Percentiles rank a stretch among this genome's conserved stretches.
Evolutionary conservation across 306 rosid species (phyloP).

Genomic region (Mimosa bimucronata): DNA sequence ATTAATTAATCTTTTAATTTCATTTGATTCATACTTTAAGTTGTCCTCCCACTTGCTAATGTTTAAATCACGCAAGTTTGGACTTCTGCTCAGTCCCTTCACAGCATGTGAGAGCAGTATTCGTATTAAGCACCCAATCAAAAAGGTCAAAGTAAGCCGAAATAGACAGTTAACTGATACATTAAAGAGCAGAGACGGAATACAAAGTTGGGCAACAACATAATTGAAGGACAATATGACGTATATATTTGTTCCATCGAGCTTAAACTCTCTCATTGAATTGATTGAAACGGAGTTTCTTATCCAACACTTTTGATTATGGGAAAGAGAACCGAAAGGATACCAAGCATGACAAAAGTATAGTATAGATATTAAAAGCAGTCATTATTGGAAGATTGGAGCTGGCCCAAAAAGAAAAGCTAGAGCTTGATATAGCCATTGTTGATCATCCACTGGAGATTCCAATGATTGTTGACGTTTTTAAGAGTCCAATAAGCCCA

Average conservation of each 20-base stretch:
- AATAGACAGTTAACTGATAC: neutral
- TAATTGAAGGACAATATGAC: neutral
- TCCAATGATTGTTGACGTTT: constrained; percentile 68
- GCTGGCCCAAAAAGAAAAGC: neutral
- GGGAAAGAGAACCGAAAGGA: neutral
- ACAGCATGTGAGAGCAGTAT: neutral
- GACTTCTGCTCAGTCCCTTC: neutral
- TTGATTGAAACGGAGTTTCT: neutral
- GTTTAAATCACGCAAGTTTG: neutral
- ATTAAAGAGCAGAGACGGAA: neutral
- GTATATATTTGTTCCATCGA: neutral
- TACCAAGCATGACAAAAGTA: neutral
- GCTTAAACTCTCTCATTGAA: neutral
- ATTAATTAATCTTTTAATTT: neutral
- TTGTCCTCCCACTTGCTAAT: neutral
- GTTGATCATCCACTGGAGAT: constrained; percentile 76
- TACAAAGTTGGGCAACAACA: neutral
- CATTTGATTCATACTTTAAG: neutral
- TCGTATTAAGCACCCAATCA: neutral
- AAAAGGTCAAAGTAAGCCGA: neutral
- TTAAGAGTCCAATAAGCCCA: constrained; percentile 87
- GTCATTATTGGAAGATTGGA: neutral
- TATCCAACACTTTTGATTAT: neutral
- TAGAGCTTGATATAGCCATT: constrained; percentile 63
- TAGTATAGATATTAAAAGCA: neutral